Evolutionary conservation across 2,329 filamentous ascomycete species (phyloP).

Genomic region (Geosmithia flava): DNA sequence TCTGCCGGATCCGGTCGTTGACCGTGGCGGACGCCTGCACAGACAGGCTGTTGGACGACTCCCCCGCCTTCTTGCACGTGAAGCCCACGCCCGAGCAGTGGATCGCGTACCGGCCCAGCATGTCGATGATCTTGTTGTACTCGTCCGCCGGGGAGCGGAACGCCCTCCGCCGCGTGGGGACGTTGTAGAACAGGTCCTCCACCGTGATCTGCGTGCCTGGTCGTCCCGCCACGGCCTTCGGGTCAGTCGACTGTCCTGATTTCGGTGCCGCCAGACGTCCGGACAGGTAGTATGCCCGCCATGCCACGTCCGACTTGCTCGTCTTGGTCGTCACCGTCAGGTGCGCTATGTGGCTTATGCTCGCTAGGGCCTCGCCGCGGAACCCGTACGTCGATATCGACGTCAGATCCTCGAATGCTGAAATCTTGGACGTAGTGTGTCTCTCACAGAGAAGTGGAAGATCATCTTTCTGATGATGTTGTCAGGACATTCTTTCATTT

Average conservation of each 20-base stretch:
- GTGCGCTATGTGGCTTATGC: constrained; percentile 97
- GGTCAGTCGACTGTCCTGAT: constrained; percentile 75
- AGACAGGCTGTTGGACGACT: constrained; percentile 70
- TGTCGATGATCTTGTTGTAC: constrained; percentile 94
- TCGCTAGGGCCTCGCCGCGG: constrained; percentile 86
- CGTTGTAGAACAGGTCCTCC: constrained; percentile 94
- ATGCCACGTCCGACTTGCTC: constrained; percentile 75
- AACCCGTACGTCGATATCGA: constrained; percentile 97
- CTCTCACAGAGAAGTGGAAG: constrained; percentile 85
- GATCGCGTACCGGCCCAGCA: constrained; percentile 85
- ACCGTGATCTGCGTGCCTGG: constrained; percentile 92
- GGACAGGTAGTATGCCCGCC: constrained; percentile 77
- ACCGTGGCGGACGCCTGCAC: constrained; percentile 61
- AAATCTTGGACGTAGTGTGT: constrained; percentile 93
- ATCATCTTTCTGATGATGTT: constrained; percentile 63
- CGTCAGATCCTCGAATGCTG: constrained; percentile 81
- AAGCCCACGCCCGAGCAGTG: constrained; percentile 89
- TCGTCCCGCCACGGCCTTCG: constrained; percentile 76
- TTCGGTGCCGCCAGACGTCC: constrained; percentile 74
- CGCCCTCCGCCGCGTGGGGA: constrained; percentile 75
- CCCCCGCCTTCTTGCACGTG: constrained; percentile 92
- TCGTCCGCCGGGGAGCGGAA: constrained; percentile 90
- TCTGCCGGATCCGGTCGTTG: constrained; percentile 77
- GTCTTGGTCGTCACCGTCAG: constrained; percentile 91
- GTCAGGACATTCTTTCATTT: background rate